phyloP scores from a whole-genome alignment of 345 rosid genomes.

The Lagerstroemia speciosa region DNA sequence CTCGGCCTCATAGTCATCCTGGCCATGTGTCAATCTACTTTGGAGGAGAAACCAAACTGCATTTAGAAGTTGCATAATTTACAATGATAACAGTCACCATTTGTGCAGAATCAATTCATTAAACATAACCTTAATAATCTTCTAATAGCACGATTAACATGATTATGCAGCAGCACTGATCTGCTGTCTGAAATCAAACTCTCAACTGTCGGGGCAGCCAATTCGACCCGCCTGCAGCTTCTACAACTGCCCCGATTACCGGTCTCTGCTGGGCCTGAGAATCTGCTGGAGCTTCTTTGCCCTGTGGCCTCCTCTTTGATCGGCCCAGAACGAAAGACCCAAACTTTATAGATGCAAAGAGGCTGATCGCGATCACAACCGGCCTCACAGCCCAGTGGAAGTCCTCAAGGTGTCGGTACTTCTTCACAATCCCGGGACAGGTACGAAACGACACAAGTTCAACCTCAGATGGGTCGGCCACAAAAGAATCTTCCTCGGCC shows the following conservation, averaged over 20 bases:
- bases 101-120: conserved; percentile 1
- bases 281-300: conserved; percentile 7
- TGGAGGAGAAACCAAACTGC: too few species aligned
- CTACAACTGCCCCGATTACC: conserved; percentile 15
- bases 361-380: conserved; percentile 51
- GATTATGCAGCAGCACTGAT: conserved; percentile 7
- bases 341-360: conserved; percentile 57
- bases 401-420: conserved; percentile 89
- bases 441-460: conserved; percentile 54
- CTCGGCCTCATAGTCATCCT: too few species aligned
- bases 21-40: too few species aligned
- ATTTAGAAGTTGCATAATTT: neutral
- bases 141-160: neutral
- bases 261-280: conserved; percentile 12
- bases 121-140: neutral
- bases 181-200: conserved; percentile 34
- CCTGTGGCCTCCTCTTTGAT: conserved; percentile 28
- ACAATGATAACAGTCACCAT: neutral
- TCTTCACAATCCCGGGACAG: conserved; percentile 53
- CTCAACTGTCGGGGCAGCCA: conserved; percentile 53
- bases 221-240: conserved; percentile 15
- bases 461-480: conserved; percentile 90
- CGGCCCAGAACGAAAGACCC: conserved; percentile 44
- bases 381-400: conserved; percentile 94
- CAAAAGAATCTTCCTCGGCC: conserved; percentile 31